Evolutionary conservation across 2,329 filamentous ascomycete genomes (phyloP), one percentile per base, ranked within the genome.

Genomic region (Diaporthe vexans): DNA sequence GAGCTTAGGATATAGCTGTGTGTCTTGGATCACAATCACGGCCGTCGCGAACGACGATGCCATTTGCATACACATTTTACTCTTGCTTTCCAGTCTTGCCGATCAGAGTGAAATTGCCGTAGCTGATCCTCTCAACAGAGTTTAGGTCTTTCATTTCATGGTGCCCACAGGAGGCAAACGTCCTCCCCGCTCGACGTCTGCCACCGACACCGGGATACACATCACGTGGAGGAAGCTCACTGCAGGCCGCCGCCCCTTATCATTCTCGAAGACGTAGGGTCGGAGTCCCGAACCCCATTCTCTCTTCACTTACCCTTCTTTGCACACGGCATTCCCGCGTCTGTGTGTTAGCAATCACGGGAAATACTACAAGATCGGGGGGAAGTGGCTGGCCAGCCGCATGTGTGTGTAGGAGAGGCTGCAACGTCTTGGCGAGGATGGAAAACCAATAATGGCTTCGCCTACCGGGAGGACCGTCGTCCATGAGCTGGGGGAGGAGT

Each of bases 11-110:
- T 75, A 59, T 29, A 58, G 63, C 57, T 29, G 35, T 37, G 46
- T 59, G 43, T 71, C 52, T 71, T 75, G 71, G 71, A 75, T 74
- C 33, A 59, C 26, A 58, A 73, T 17, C 51, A 71, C 56, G 48
- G 67, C 57, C 58, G 73, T 63, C 68, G 33, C 51, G 35, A 56
- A 35, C 24, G 59, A 51, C 52, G 73, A 57, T 37, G 43, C 67
- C 46, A 21, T 26, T 74, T 67, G 40, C n/a, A 58, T 57, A 74
- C 24, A 17, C 63, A 6, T 19, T 10, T 6, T 11, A 61, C 17
- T 54, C 57, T 37, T 13, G 15, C 48, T 37, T 3, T 26, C 33
- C 29, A 51, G 3, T 35, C 15, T 40, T 48, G 33, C 29, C 11
- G 29, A 19, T 21, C 29, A 11, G 15, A n/a, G 72, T 70, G 67